These are phyloP conservation scores for Paracoccidioides brasiliensis DNA, from an alignment of 2,329 filamentous ascomycete species.

Conservation along the genomic window DNA sequence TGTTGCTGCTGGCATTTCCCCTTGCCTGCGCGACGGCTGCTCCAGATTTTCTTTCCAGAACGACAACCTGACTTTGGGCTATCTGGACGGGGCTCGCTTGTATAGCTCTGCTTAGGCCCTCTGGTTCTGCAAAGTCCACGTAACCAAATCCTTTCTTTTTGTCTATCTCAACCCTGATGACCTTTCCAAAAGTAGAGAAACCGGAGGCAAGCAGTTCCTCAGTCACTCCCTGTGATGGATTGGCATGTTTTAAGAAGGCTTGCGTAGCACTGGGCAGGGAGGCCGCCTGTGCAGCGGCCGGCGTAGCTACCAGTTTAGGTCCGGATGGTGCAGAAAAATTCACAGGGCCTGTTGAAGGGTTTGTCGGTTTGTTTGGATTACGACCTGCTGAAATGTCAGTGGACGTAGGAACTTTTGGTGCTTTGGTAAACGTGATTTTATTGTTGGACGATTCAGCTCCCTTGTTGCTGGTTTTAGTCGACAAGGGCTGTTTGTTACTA, in stretches of 20 bases:
- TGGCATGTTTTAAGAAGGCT: constrained; percentile 70
- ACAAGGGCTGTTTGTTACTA: background rate
- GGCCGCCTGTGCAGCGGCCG: constrained; percentile 6
- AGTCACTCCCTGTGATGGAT: constrained; percentile 82
- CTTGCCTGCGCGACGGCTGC: constrained; percentile 4
- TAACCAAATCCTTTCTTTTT: constrained; percentile 92
- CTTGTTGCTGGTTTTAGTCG: constrained; percentile 5
- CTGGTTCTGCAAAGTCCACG: constrained; percentile 68
- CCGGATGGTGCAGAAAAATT: background rate
- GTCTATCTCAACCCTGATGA: constrained; percentile 79
- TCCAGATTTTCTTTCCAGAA: constrained; percentile 48
- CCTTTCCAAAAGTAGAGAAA: constrained; percentile 58
- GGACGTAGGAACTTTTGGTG: constrained; percentile 4
- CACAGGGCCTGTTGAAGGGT: background rate
- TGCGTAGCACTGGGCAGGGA: constrained; percentile 21
- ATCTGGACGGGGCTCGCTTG: constrained; percentile 68
- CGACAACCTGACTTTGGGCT: constrained; percentile 73
- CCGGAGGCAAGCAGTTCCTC: constrained; percentile 64
- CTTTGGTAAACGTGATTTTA: constrained; percentile 6
- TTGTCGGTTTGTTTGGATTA: constrained; percentile 5
- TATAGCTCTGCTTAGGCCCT: constrained; percentile 63
- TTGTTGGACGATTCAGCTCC: constrained; percentile 3
- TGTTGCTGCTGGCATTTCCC: constrained; percentile 1
- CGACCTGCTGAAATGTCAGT: constrained; percentile 8
- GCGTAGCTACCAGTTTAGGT: background rate